A percentile compares a stretch with the other conserved stretches of the same genome.
Conservation (phyloP, 129 eudicot species). For the Cynara cardunculus region DNA sequence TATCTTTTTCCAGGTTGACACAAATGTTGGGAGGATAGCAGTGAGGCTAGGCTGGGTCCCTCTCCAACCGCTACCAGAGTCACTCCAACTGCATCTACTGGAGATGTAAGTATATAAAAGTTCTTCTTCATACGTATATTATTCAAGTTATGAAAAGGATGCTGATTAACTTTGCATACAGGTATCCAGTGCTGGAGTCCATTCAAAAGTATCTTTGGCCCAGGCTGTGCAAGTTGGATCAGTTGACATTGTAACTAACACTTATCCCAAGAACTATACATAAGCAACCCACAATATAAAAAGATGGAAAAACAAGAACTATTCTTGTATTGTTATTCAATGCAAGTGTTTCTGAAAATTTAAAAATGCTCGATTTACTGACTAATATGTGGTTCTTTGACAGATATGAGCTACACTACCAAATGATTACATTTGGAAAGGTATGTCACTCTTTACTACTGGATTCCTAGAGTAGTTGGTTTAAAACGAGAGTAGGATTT, state of each 20-base stretch:
- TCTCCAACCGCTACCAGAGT: constrained; percentile 86
- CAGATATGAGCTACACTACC: constrained; percentile 98
- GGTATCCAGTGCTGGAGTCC: constrained; percentile 81
- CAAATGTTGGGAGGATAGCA: constrained; percentile 88
- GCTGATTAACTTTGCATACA: constrained; percentile 21
- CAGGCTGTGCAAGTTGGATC: constrained; percentile 85
- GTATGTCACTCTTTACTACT: constrained; percentile 29
- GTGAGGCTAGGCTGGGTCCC: constrained; percentile 98
- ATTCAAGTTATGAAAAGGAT: neutral
- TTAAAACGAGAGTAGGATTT: neutral
- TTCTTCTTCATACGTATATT: neutral
- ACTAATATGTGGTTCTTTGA: constrained; percentile 25
- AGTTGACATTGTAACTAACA: constrained; percentile 58
- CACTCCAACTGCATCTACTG: constrained; percentile 74
- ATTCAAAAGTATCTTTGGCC: constrained; percentile 93
- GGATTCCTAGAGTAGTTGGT: neutral
- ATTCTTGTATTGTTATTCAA: neutral
- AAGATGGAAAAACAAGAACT: neutral
- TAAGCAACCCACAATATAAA: neutral
- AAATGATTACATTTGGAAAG: constrained; percentile 99
- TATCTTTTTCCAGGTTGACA: constrained; percentile 61
- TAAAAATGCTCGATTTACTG: neutral
- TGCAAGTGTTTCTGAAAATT: neutral
- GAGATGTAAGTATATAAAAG: constrained; percentile 52
- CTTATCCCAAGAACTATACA: constrained; percentile 2